Percentiles rank a stretch among this genome's conserved stretches.
Conservation (phyloP, 2,329 filamentous ascomycete species). For the Alternaria rosae region DNA sequence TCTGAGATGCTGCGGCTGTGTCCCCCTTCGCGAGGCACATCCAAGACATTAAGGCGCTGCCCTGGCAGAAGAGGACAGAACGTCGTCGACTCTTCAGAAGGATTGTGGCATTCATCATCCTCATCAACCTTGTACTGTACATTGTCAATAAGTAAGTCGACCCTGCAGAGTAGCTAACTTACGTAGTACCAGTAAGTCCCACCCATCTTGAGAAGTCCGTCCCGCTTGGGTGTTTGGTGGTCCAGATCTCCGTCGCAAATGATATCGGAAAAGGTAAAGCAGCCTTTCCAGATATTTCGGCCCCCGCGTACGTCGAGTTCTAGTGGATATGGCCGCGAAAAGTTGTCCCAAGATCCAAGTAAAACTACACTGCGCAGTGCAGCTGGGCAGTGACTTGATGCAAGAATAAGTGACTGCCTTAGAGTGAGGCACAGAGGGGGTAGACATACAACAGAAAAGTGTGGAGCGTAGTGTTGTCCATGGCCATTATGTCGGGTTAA, state of each 20-base stretch:
- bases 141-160: slow-evolving; percentile 19
- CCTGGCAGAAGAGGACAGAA: slow-evolving; percentile 86
- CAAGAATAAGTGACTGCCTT: slow-evolving; percentile 30
- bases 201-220: slow-evolving; percentile 88
- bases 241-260: slow-evolving; percentile 75
- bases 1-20: slow-evolving; percentile 70
- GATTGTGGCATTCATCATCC: slow-evolving; percentile 78
- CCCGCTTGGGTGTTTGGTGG: slow-evolving; percentile 63
- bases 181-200: slow-evolving; percentile 96
- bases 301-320: slow-evolving; percentile 79
- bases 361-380: slow-evolving; percentile 75
- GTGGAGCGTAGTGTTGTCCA: slow-evolving; percentile 66
- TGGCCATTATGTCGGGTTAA: slow-evolving; percentile 35
- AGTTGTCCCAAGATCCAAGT: slow-evolving; percentile 96
- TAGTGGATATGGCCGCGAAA: slow-evolving; percentile 79
- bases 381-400: slow-evolving; percentile 44
- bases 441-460: slow-evolving; percentile 62
- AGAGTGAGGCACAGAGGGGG: slow-evolving; percentile 23
- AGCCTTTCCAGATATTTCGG: slow-evolving; percentile 82
- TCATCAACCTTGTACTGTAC: slow-evolving; percentile 84
- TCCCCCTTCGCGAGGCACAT: slow-evolving; percentile 72
- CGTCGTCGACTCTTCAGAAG: slow-evolving; percentile 75
- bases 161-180: slow-evolving; percentile 50
- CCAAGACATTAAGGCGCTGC: slow-evolving; percentile 83
- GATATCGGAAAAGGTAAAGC: slow-evolving; percentile 85